Evolutionary conservation across 805 yeast genomes (phyloP), one percentile per base, ranked within the genome.

Genomic region (Priceomyces haplophilus): DNA sequence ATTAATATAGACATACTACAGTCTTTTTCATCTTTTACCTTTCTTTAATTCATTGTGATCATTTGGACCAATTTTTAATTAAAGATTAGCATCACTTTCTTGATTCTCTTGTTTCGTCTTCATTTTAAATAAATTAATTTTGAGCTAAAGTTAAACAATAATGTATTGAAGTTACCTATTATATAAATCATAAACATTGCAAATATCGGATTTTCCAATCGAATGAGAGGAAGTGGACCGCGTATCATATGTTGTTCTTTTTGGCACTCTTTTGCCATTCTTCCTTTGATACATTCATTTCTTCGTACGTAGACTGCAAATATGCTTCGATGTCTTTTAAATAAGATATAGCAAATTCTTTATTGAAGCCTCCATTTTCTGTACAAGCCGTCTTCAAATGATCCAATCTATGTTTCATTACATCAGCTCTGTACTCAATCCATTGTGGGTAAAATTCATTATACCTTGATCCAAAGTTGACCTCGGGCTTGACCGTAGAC

Each of bases 401-500:
- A 18, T 58, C 53, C 34, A 64, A 53, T 23, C 65, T 54, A 13
- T 51, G 48, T 37, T 55, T 56, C 25, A 65, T 39, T 21, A 62
- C 44, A 1, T 62, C 56, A 25, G 53, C 43, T 38, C 73, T 49
- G 47, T 58, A 62, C 13, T 53, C 45, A 21, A 67, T 53, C 73
- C 73, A 68, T 43, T 65, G 62, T 10, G 64, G 62, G 48, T 68
- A 68, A 46, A 67, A 68, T 27, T 58, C 60, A 43, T 62, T 46
- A 52, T 55, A 67, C 12, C 62, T 50, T 4, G 70, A 56, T 5
- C 72, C 72, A 37, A 45, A 58, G 45, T 64, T 64, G 41, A 65
- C 41, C 36, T 67, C 73, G 1, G 73, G 73, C 44, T 68, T 68
- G 30, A 64, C 69, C 0, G 73, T 67, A 12, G 50, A 41, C 47